Conservation (phyloP, 805 yeast species). For the Candida quercuum region DNA sequence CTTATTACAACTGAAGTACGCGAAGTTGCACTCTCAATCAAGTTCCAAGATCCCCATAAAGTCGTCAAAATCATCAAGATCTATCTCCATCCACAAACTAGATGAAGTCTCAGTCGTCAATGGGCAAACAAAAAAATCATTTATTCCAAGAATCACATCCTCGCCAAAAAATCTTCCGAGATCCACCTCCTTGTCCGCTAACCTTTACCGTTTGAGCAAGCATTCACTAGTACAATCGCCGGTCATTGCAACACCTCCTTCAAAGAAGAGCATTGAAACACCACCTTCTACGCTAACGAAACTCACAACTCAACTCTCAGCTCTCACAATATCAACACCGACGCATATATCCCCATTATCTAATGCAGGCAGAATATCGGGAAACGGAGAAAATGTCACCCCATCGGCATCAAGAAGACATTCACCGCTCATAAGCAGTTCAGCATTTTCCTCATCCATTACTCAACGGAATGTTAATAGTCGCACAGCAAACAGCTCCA, state of each 20-base stretch:
- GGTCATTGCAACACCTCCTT: no score
- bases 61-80: constrained; percentile 3
- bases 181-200: background rate
- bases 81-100: constrained; percentile 12
- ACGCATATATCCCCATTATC: no score
- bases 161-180: constrained; percentile 11
- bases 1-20: constrained; percentile 10
- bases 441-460: no score
- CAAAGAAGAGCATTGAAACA: background rate
- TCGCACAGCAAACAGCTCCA: background rate
- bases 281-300: constrained; percentile 17
- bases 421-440: no score
- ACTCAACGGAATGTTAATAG: background rate
- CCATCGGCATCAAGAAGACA: no score
- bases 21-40: constrained; percentile 3
- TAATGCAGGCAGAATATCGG: no score
- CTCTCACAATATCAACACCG: constrained; percentile 9
- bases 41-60: constrained; percentile 15
- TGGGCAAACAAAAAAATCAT: constrained; percentile 9
- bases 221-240: no score
- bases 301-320: constrained; percentile 11
- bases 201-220: no score
- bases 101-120: constrained; percentile 12
- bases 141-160: constrained; percentile 20
- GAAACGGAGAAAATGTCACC: no score